Evolutionary conservation across 2,329 filamentous ascomycete species (phyloP).

Genomic region (Xylaria sp.): DNA sequence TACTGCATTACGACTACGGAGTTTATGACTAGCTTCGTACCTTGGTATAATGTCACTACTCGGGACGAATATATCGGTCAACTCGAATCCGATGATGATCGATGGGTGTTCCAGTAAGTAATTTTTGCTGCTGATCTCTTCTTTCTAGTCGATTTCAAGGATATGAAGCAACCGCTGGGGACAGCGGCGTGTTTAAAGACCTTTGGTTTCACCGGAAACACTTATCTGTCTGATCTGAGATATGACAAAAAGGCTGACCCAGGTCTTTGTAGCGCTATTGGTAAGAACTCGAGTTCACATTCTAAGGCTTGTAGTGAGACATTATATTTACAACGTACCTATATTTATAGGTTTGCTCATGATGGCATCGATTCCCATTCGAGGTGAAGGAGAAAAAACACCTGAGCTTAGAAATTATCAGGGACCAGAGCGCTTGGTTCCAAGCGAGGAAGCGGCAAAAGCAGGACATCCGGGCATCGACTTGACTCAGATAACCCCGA

Average conservation of each 20-base stretch:
- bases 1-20: neutral
- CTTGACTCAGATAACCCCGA: rapidly evolving
- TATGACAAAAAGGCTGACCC: constrained; percentile 1
- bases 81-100: neutral
- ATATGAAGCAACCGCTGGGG: neutral
- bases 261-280: neutral
- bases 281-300: constrained; percentile 4
- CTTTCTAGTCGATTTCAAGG: neutral
- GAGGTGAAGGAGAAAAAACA: neutral
- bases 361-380: constrained; percentile 15
- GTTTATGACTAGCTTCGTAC: neutral
- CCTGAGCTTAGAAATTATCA: no score
- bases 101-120: constrained; percentile 4
- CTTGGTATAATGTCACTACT: neutral
- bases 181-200: neutral
- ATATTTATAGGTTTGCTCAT: constrained; percentile 20
- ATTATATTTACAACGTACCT: neutral
- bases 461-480: neutral
- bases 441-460: neutral
- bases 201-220: neutral
- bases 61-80: neutral
- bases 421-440: neutral
- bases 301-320: neutral
- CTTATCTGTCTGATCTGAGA: neutral
- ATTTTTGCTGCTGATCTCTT: neutral